Percentiles rank a stretch among this genome's conserved stretches.
These are phyloP conservation scores for Auriscalpium microsporum DNA, from an alignment of 768 basidiomycete species.

Conservation along the genomic window DNA sequence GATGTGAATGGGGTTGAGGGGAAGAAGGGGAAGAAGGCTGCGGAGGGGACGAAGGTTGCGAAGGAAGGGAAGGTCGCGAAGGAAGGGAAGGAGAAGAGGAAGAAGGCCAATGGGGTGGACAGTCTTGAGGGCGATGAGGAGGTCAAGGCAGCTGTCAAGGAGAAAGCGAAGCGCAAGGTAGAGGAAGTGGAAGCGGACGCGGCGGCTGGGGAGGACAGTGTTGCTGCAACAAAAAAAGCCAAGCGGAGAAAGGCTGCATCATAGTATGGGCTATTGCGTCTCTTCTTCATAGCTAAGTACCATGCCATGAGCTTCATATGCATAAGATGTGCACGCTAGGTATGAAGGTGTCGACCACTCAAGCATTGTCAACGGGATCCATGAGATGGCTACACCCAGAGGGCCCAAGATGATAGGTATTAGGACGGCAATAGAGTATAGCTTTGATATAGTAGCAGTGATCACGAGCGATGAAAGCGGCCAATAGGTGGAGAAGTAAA, in stretches of 20 bases:
- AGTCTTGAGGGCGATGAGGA: conserved; percentile 1
- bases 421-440: no score
- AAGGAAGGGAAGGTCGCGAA: conserved; percentile 13
- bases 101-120: conserved; percentile 20
- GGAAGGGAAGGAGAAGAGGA: conserved; percentile 18
- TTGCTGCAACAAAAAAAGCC: conserved; percentile 24
- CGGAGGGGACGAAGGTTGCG: conserved; percentile 11
- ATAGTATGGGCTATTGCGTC: not conserved
- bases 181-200: not conserved
- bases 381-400: no score
- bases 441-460: no score
- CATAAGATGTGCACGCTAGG: no score
- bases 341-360: no score
- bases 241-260: conserved; percentile 33
- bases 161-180: conserved; percentile 32
- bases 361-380: no score
- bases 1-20: not conserved
- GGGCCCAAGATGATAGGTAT: no score
- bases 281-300: no score
- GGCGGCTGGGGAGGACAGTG: not conserved
- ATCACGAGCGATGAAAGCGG: no score
- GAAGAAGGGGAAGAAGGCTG: conserved; percentile 3
- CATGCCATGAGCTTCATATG: no score
- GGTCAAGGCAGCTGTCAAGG: conserved; percentile 11
- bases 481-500: no score